Conservation (phyloP, 169 alveolate genomes). For the Theileria sp. region DNA sequence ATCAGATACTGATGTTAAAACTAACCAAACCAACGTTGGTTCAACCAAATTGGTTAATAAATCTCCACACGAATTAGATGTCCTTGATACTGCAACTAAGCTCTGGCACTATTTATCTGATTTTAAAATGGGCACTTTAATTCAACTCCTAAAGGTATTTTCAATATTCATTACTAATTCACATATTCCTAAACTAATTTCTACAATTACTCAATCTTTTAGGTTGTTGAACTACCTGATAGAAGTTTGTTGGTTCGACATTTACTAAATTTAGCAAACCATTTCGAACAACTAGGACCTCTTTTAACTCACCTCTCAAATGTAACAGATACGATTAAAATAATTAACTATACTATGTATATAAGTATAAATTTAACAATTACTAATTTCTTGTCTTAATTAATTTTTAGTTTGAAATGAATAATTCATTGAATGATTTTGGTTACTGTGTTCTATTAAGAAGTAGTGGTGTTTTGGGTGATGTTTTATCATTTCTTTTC, state of each 20-base stretch:
- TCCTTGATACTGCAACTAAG: neutral
- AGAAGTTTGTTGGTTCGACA: constrained; percentile 29
- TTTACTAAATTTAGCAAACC: constrained; percentile 39
- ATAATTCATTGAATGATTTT: neutral
- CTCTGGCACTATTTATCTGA: constrained; percentile 62
- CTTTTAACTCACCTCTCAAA: constrained; percentile 42
- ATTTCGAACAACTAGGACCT: constrained; percentile 52
- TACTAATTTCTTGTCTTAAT: too few species aligned
- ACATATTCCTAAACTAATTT: neutral
- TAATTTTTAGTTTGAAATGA: constrained; percentile 17
- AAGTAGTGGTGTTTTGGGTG: constrained; percentile 56
- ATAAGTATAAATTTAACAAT: too few species aligned
- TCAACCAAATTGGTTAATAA: neutral
- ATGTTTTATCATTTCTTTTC: constrained; percentile 41
- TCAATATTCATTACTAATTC: neutral
- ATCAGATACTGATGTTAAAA: constrained; percentile 4
- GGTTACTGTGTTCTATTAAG: constrained; percentile 57
- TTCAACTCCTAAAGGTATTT: constrained; percentile 39
- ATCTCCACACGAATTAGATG: neutral
- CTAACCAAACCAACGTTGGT: neutral
- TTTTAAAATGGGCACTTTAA: constrained; percentile 49
- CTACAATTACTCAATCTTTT: neutral
- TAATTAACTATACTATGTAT: neutral
- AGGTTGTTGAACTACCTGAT: constrained; percentile 54
- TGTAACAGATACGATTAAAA: neutral